Percentiles rank a stretch among this genome's conserved stretches.
phyloP scores from a whole-genome alignment of 139 green algal genomes.

The Edaphochlamys debaryana region DNA sequence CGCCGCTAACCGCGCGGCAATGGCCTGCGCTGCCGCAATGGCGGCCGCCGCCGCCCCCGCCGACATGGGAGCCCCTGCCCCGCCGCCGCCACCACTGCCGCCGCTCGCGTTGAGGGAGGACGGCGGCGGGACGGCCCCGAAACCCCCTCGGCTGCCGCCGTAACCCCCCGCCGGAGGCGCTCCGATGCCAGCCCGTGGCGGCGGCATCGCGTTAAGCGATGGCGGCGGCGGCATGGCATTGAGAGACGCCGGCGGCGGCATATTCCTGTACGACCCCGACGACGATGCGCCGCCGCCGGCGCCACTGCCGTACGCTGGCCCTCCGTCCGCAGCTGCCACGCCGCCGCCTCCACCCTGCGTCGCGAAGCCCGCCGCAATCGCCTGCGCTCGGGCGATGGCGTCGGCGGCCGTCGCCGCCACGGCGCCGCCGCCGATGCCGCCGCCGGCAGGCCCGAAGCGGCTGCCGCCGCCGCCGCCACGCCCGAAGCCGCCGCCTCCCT shows the following conservation, averaged over 20 bases:
- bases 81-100: conserved; percentile 52
- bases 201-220: conserved; percentile 17
- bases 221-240: conserved; percentile 15
- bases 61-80: too few relatives aligned
- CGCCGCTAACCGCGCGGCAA: too few relatives aligned
- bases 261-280: conserved; percentile 17
- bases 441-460: not conserved
- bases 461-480: conserved; percentile 1
- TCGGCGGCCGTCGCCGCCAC: not conserved
- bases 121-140: not conserved
- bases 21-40: too few relatives aligned
- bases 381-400: not conserved
- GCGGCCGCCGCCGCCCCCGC: too few relatives aligned
- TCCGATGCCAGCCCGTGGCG: not conserved
- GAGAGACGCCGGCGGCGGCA: conserved; percentile 35
- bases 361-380: too few relatives aligned
- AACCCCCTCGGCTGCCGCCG: not conserved
- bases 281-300: not conserved
- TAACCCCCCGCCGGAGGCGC: conserved; percentile 37
- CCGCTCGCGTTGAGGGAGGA: conserved; percentile 10
- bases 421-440: not conserved
- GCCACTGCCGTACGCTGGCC: conserved; percentile 2
- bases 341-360: not conserved
- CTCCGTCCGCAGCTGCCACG: not conserved
- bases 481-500: not conserved